Conservation (phyloP, 805 yeast species). For the Metschnikowia amazonensis region DNA sequence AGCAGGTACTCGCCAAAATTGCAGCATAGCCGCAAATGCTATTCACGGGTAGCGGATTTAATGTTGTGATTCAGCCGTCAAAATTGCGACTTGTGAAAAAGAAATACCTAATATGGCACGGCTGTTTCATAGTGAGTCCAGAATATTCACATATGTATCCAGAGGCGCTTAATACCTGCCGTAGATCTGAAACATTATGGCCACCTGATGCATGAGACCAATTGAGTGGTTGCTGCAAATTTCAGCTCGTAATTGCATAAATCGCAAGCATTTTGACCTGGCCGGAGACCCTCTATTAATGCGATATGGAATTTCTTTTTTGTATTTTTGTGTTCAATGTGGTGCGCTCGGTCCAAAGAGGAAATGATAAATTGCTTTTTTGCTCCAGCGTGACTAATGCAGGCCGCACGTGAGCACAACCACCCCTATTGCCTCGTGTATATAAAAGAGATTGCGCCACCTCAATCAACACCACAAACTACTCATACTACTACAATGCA, state of each 20-base stretch:
- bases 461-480: constrained; percentile 3
- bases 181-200: neutral
- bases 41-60: no score
- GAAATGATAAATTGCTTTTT: constrained; percentile 16
- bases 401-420: constrained; percentile 16
- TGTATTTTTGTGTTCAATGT: neutral
- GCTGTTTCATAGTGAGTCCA: neutral
- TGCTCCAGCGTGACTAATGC: constrained; percentile 17
- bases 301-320: constrained; percentile 3
- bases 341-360: constrained; percentile 3
- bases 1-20: no score
- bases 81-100: neutral
- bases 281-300: neutral
- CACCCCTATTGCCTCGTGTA: constrained; percentile 17
- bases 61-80: no score
- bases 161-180: no score
- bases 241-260: neutral
- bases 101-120: neutral
- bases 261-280: neutral
- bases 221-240: neutral
- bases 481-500: constrained; percentile 42
- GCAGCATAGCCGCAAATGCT: no score
- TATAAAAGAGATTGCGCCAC: constrained; percentile 21
- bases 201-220: neutral
- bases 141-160: no score